Conservation (phyloP, 805 yeast genomes). For the Candida orba region DNA sequence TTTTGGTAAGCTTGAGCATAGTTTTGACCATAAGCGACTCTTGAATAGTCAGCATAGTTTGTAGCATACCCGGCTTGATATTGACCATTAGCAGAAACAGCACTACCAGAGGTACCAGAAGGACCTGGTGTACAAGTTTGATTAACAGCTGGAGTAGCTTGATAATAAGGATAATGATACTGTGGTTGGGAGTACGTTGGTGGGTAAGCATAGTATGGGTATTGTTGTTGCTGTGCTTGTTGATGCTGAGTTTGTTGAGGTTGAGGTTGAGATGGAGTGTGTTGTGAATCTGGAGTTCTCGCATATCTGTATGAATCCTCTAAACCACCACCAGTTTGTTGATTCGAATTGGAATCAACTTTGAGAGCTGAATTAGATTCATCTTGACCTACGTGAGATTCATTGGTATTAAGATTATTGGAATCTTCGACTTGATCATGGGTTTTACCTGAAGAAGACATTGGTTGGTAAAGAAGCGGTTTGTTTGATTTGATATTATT, state of each 20-base stretch:
- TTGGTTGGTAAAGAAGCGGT: background rate
- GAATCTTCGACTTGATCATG: background rate
- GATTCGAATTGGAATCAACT: slow-evolving; percentile 1
- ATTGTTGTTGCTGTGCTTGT: slow-evolving; percentile 9
- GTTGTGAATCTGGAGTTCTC: slow-evolving; percentile 6
- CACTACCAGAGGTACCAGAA: background rate
- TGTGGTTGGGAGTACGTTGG: slow-evolving; percentile 13
- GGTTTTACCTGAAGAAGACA: background rate
- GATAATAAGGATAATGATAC: slow-evolving; percentile 22
- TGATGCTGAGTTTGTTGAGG: slow-evolving; percentile 4
- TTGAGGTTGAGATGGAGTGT: background rate
- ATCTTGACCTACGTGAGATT: background rate
- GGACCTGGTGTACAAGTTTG: slow-evolving; percentile 1
- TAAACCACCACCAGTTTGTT: background rate
- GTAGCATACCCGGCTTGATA: slow-evolving; percentile 11
- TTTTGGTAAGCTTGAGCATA: slow-evolving; percentile 19
- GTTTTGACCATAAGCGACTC: slow-evolving; percentile 20
- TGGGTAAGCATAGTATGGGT: slow-evolving; percentile 10
- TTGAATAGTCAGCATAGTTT: slow-evolving; percentile 19
- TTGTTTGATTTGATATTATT: too few relatives aligned
- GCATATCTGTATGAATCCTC: slow-evolving; percentile 11
- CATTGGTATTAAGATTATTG: background rate
- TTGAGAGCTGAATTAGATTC: background rate
- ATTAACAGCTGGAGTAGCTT: background rate
- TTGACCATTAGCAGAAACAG: slow-evolving; percentile 3